Percentiles rank a stretch among this genome's conserved stretches.
Evolutionary conservation across 106 monocot species (phyloP).

Genomic region (Acorus calamus): DNA sequence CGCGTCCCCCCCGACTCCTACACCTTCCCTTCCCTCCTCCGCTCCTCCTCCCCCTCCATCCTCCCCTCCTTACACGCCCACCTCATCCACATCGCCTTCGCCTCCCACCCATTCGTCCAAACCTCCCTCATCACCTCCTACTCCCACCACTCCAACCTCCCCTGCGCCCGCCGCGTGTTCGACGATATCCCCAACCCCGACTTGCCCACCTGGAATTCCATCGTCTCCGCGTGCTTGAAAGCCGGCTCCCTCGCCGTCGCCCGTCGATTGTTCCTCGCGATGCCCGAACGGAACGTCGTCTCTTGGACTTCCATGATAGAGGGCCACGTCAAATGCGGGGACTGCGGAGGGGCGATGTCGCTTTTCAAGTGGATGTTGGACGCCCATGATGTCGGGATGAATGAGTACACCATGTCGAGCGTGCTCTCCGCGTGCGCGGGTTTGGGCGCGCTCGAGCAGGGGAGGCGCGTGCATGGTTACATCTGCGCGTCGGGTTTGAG

Average conservation of each 20-base stretch:
- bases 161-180: constrained; percentile 1
- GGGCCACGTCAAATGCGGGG: constrained; percentile 7
- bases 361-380: background rate
- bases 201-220: too few relatives aligned
- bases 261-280: too few relatives aligned
- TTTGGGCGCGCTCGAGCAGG: constrained; percentile 6
- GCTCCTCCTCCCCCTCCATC: too few relatives aligned
- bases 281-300: constrained; percentile 1
- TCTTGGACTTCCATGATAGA: constrained; percentile 16
- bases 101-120: too few relatives aligned
- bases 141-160: too few relatives aligned
- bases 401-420: constrained; percentile 10
- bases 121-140: too few relatives aligned
- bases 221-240: too few relatives aligned
- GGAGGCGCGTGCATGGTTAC: constrained; percentile 17
- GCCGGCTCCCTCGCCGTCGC: too few relatives aligned
- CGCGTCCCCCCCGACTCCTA: too few relatives aligned
- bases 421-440: constrained; percentile 11
- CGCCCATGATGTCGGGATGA: background rate
- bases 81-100: too few relatives aligned
- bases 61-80: too few relatives aligned
- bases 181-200: background rate
- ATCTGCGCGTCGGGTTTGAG: constrained; percentile 17
- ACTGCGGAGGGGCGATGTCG: background rate
- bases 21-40: too few relatives aligned